Conservation (phyloP, 2,329 filamentous ascomycete species). For the Aspergillus fructus region DNA sequence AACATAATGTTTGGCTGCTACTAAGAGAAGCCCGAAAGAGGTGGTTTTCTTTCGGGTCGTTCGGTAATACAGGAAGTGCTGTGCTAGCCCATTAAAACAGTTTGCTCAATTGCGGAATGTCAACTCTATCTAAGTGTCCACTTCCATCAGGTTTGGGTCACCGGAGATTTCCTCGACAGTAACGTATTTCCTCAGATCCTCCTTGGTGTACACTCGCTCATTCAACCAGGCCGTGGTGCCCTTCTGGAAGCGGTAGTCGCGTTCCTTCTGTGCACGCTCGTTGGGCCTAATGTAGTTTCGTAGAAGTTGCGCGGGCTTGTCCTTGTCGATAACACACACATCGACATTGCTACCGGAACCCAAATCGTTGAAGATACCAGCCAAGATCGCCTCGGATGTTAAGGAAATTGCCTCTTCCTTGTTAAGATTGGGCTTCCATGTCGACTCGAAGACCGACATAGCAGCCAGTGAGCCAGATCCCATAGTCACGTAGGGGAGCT, state of each 20-base stretch:
- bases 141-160: slow-evolving; percentile 66
- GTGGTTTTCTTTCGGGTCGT: background rate
- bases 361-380: slow-evolving; percentile 98
- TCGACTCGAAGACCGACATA: slow-evolving; percentile 97
- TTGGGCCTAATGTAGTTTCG: slow-evolving; percentile 94
- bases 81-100: background rate
- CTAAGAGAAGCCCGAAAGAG: background rate
- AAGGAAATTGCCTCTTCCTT: slow-evolving; percentile 80
- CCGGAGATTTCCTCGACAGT: slow-evolving; percentile 82
- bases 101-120: slow-evolving; percentile 3
- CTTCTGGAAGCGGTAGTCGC: slow-evolving; percentile 85
- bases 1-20: background rate
- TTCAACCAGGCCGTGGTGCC: slow-evolving; percentile 96
- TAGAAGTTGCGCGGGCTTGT: slow-evolving; percentile 85
- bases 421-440: slow-evolving; percentile 79
- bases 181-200: slow-evolving; percentile 91
- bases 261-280: slow-evolving; percentile 83
- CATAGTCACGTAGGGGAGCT: slow-evolving; percentile 99
- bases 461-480: slow-evolving; percentile 92
- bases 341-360: slow-evolving; percentile 97
- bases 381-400: slow-evolving; percentile 81
- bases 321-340: slow-evolving; percentile 88
- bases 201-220: slow-evolving; percentile 92
- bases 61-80: background rate
- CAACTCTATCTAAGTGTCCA: slow-evolving; percentile 47